These are phyloP conservation scores for Ceratocystis smalleyi DNA, from an alignment of 2,329 filamentous ascomycete species.

Conservation along the genomic window DNA sequence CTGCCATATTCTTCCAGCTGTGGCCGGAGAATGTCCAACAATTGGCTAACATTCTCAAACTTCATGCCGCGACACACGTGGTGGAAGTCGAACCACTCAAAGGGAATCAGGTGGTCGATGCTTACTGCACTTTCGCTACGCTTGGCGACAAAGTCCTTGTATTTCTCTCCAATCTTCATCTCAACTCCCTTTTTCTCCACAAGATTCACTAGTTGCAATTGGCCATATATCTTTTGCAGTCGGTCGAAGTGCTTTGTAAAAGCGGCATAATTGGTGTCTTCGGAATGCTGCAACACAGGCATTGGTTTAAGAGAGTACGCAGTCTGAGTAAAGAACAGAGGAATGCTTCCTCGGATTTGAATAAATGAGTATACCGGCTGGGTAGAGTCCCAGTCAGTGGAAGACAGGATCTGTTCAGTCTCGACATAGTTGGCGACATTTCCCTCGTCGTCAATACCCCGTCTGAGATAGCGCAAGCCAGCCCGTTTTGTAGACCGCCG, in stretches of 20 bases:
- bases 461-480: constrained; percentile 74
- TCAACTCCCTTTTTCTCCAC: constrained; percentile 83
- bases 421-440: constrained; percentile 83
- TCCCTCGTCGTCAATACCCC: constrained; percentile 81
- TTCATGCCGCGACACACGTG: constrained; percentile 87
- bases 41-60: constrained; percentile 78
- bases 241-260: constrained; percentile 65
- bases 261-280: constrained; percentile 61
- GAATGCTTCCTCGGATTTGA: constrained; percentile 81
- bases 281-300: constrained; percentile 66
- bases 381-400: constrained; percentile 38
- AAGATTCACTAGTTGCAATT: constrained; percentile 64
- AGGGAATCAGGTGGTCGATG: constrained; percentile 28
- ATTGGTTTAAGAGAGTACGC: constrained; percentile 86
- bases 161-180: constrained; percentile 60
- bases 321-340: constrained; percentile 86
- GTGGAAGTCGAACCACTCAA: constrained; percentile 98
- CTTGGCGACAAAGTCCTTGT: constrained; percentile 49
- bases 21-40: constrained; percentile 54
- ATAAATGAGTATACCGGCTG: constrained; percentile 64
- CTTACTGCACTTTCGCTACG: constrained; percentile 41
- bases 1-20: constrained; percentile 58
- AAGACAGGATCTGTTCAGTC: constrained; percentile 82
- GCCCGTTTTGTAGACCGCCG: constrained; percentile 72
- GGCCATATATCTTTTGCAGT: constrained; percentile 53